A percentile compares a stretch with the other conserved stretches of the same genome.
phyloP scores from a whole-genome alignment of 106 monocot species.

The Posidonia australis region DNA sequence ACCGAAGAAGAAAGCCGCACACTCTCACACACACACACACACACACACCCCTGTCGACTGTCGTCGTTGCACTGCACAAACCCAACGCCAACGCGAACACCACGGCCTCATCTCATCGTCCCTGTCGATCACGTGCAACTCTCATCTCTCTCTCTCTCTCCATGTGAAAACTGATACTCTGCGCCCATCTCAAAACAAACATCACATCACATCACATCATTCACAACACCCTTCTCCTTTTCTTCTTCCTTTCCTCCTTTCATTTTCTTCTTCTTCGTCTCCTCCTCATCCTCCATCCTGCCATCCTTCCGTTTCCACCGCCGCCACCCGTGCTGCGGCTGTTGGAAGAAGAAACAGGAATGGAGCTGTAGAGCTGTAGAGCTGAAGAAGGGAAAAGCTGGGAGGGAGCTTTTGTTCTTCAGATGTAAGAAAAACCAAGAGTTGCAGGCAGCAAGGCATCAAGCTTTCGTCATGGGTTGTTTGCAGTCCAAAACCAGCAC shows the following conservation, averaged over 20 bases:
- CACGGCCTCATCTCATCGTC: no score
- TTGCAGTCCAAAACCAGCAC: constrained; percentile 78
- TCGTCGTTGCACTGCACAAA: no score
- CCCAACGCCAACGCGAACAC: no score
- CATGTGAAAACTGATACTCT: constrained; percentile 1
- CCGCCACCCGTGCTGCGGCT: no score
- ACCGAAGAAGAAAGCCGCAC: no score
- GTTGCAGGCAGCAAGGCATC: neutral
- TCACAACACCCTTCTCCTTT: no score
- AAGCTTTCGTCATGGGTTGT: constrained; percentile 51
- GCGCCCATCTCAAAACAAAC: neutral
- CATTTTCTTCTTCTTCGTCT: no score
- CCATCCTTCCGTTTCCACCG: no score
- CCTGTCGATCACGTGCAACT: neutral
- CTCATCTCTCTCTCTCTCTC: neutral
- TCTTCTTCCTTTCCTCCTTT: neutral
- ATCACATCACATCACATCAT: neutral
- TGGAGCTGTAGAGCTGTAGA: neutral
- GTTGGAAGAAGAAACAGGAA: neutral
- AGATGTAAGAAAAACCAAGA: neutral
- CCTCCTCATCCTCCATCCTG: neutral
- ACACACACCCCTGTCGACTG: no score
- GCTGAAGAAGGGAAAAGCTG: neutral
- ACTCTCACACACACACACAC: no score
- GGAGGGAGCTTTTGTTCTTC: neutral